Base-by-base conservation (phyloP, 805 yeast genomes). In the Candida sithepensis region DNA sequence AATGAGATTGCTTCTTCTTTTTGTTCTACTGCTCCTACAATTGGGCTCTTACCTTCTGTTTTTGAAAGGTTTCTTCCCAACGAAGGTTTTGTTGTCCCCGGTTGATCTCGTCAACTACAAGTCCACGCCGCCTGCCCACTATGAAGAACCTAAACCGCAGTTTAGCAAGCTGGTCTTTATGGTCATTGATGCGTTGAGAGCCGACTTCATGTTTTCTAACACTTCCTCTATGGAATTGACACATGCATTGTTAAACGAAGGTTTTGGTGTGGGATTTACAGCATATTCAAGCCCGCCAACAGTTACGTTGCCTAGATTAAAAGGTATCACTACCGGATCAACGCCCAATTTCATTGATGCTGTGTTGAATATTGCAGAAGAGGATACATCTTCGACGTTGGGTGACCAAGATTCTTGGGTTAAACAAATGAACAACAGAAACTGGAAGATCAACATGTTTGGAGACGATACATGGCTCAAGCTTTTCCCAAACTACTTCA, bases 381-480 rank as follows among this genome's bases (percentile, higher is more conserved):
- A 85, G 40, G 96, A 89, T 52, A 82, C 82, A 33, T 70, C 79
- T 1, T 77, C 90, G 0, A 78, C 82, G 2, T 63, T 91, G 41
- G 75, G 79, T 0, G 78, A 75, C 43, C 95, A 85, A 53, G 99
- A 94, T 63, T 85, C 94, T 24, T 90, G 97, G 97, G 63, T 91
- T 9, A 72, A 73, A 32, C 98, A 94, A 60, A 73, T 90, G 66
- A 46, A 57, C 12, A 16, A 41, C 39, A 61, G 61, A 4, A 64
- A 63, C 24, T 74, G 74, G 61, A 71, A 60, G 19, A 70, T 94
- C 24, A 85, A 90, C 60, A 88, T 94, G 78, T 92, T 78, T 69
- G 99, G 99, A 28, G 99, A 94, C 66, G 99, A 94, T 62, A 94
- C 99, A 1, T 94, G 99, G 99, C 66, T 91, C 52, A 91, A 89